Base-by-base conservation (phyloP, 495 filamentous ascomycete species). In the Penicillium alfredii region DNA sequence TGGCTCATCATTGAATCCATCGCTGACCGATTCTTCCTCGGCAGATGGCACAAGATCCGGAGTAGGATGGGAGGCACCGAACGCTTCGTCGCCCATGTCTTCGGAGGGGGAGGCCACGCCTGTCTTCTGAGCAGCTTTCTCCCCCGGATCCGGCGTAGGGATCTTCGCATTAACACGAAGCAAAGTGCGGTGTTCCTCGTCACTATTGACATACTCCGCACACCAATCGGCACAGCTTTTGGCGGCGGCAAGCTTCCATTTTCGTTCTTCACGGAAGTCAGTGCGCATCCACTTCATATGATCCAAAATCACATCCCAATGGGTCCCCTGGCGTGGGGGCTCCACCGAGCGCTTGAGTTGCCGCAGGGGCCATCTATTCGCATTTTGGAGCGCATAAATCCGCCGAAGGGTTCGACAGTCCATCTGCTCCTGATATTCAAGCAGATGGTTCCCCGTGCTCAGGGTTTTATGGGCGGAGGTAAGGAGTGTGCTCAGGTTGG, bases 241-340 rank as follows among this genome's bases (percentile, higher is more conserved):
- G 2, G 88, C 88, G 25, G 82, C 74, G 31, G 84, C 78, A 42
- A 80, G 78, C 58, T 96, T 96, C 87, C 86, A 95, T 56, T 93
- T 94, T 17, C 86, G 66, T 58, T 98, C 92, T 62, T 94, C 86
- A 19, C 83, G 73, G 50, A 97, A 97, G 64, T 98, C 92, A 2
- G 86, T 94, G 23, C 86, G 76, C 80, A 98, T 86, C 93, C 92
- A 96, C 59, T 87, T 94, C 76, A 89, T 84, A 61, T 98, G 86
- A 44, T 86, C 73, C 6, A 97, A 63, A 25, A 97, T 58, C 27
- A 92, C 73, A 65, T 98, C 92, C 75, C 77, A 81, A 55, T 96
- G 89, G 4, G 78, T 75, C 2, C 73, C 68, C 8, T 81, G 79
- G 23, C 87, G 74, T 6, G 69, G 69, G 18, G 93, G 92, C 54